These are phyloP conservation scores for Penicillium paneum DNA, from an alignment of 2,329 filamentous ascomycete genomes.

Conservation along the genomic window DNA sequence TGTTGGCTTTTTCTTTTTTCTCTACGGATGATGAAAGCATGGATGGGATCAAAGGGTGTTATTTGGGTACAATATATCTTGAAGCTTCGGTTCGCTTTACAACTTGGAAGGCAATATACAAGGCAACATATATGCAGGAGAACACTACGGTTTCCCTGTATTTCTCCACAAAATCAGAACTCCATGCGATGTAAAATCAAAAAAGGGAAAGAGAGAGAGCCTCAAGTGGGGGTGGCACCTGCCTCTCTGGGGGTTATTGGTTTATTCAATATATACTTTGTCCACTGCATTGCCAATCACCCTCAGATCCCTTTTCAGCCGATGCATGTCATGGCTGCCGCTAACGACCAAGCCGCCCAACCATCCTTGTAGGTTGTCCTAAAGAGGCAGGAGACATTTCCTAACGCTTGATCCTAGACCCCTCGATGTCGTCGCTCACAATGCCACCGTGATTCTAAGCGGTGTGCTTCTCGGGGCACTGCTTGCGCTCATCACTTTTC, in stretches of 20 bases:
- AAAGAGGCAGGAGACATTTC: not conserved
- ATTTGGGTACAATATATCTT: not conserved
- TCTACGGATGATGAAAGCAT: not conserved
- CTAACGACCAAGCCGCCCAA: not conserved
- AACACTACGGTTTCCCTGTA: slow-evolving; percentile 2
- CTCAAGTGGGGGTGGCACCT: not conserved
- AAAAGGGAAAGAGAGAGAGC: not conserved
- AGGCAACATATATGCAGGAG: slow-evolving; percentile 4
- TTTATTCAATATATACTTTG: not conserved
- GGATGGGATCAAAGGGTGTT: not conserved
- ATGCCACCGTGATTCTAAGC: slow-evolving; percentile 4
- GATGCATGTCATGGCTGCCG: slow-evolving; percentile 9
- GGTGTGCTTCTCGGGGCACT: slow-evolving; percentile 2
- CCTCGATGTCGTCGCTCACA: not conserved
- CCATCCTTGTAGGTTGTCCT: not conserved
- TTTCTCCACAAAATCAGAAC: not conserved
- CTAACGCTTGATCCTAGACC: not conserved
- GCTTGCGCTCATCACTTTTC: not conserved
- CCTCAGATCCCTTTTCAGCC: not conserved
- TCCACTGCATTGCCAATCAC: slow-evolving; percentile 1
- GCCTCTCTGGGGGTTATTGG: not conserved
- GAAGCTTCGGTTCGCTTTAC: not conserved
- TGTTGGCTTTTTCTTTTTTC: not conserved
- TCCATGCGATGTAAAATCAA: not conserved
- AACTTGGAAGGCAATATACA: not conserved